Evolutionary conservation across 2,329 filamentous ascomycete species (phyloP), one percentile per base, ranked within the genome.

Genomic region (Aspergillus piperis): DNA sequence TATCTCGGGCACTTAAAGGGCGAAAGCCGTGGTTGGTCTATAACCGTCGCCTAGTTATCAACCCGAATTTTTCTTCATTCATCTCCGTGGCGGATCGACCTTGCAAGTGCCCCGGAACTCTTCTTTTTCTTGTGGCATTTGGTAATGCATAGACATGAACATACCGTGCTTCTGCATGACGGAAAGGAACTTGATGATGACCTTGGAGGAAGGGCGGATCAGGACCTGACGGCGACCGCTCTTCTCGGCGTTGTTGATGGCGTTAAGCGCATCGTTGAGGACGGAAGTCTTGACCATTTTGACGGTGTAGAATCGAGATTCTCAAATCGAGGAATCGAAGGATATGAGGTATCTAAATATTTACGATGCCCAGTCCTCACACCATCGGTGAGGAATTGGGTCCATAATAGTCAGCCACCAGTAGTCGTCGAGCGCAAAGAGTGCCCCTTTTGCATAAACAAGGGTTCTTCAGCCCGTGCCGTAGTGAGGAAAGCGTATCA

Each of bases 221-320:
- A 99, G 79, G 80, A 98, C 95, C 86, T 99, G 95, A 79, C 95
- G 93, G 90, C 98, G 98, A 85, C 95, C 95, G 75, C 91, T 86
- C 90, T 99, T 98, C 89, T 99, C 96, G 87, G 95, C 95, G 83
- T 99, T 99, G 92, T 99, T 99, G 90, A 99, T 98, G 86, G 88
- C 86, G 82, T 96, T 96, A 78, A 97, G 90, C 80, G 91, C 92
- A 90, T 99, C 95, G 88, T 98, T 96, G 83, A 99, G 93, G 78
- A 98, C 95, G 81, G 92, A 96, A 78, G 95, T 98, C 86, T 91
- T 92, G 84, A 97, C 93, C 94, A 99, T 99, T 80, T 90, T 97
- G 88, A 80, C 88, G 87, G 86, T 85, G 75, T 77, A 58, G 65
- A 66, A 63, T 69, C 68, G 72, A 82, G 80, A 82, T 82, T 82